Base-by-base conservation (phyloP, 2,329 filamentous ascomycete species). In the Lomentospora prolificans region DNA sequence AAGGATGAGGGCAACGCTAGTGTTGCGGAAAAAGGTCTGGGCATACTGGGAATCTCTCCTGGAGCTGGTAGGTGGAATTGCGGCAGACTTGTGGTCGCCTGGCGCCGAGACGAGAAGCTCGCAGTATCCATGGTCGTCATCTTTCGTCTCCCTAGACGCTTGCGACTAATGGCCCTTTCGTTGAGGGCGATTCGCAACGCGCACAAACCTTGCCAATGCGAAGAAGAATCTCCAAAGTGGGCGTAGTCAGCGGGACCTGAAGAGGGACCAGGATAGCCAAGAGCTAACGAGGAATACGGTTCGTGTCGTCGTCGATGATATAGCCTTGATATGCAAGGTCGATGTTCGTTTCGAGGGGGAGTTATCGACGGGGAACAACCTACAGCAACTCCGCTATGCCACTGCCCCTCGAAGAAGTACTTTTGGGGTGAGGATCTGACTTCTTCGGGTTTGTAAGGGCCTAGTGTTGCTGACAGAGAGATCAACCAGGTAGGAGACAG, bases 81-180 rank as follows among this genome's bases (percentile, higher is more conserved):
- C 57, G 86, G 85, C 59, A 90, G 77, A 63, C 80, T 79, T 57
- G 80, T 81, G 59, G 86, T 82, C 65, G 85, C 85, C 65, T 84
- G 81, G 69, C 86, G 81, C 64, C 87, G 81, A 68, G 84, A 78
- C 62, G 84, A 81, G 67, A 90, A 84, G 72, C 85, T 86, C 41
- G 52, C 30, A 24, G 53, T 48, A 31, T 55, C 53, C 53, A 55
- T 55, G 41, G 53, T 33, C 24, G 41, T 50, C 53, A 55, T 55
- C 39, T 30, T 55, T 48, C 17, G 27, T 48, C 19, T 50, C 33
- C n/a, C 30, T 41, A 4, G 10, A 22, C 7, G 44, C 44, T 48
- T 22, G 44, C 22, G 44, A 48, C 24, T 48, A 22, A 19, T 48
- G 6, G 44, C 46, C 51, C 33, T 36, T n/a, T 54, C 14, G 33